Evolutionary conservation across 768 basidiomycete species (phyloP), one percentile per base, ranked within the genome.

Genomic region (Naematelia aurantialba): DNA sequence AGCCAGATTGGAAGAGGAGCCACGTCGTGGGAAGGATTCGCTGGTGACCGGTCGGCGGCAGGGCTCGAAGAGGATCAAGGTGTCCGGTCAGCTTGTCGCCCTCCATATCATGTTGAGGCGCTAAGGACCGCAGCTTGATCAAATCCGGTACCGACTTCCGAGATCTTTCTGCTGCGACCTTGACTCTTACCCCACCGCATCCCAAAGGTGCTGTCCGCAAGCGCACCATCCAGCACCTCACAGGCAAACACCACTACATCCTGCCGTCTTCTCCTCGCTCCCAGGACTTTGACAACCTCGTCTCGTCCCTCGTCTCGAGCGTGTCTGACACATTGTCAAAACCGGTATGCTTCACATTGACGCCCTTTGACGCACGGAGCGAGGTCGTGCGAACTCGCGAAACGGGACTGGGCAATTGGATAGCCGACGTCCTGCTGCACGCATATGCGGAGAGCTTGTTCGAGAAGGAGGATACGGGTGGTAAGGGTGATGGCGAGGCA

Each of bases 121-220:
- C 44, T 48, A 22, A 31, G 44, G 4, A n/a, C 11, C 27, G 31
- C 48, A 66, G 72, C 13, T 64, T 79, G 19, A 79, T 91, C 60
- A 93, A 93, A 77, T 91, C 89, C 69, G 91, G 91, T 5, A 88
- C 86, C 1, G 90, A 94, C 77, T 94, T 94, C 71, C 83, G 88
- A 34, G 90, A 93, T 62, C 78, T 93, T 21, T 89, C 89, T 52
- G 88, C 89, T 60, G 78, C 91, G 45, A 80, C 76, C 0, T 76
- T 94, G 21, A 84, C 85, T 56, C 78, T 93, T 13, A 78, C 79
- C 25, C 78, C 85, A 1, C 82, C 87, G 1, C 52, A 39, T 39
- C 34, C 52, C 11, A 30, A 5, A n/a, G 24, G 31, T 12, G 24
- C 61, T 1, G 77, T 88, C 11, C 81, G 91, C 62, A 80, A 73